Evolutionary conservation across 768 basidiomycete genomes (phyloP).

Genomic region (Lentinula aciculospora): DNA sequence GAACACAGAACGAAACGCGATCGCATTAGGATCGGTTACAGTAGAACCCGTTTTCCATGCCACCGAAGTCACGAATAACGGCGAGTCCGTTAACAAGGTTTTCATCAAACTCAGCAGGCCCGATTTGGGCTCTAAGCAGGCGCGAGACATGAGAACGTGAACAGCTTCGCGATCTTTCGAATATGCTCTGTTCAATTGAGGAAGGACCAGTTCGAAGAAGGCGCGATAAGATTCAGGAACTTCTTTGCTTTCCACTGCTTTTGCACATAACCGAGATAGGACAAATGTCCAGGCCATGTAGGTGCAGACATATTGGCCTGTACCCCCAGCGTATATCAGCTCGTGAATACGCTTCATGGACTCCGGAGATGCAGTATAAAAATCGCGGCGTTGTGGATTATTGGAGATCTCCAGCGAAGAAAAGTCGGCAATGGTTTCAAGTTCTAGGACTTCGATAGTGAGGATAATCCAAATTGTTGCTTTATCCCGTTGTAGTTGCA

Average conservation of each 20-base stretch:
- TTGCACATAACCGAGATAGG: slow-evolving; percentile 53
- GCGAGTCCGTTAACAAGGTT: slow-evolving; percentile 59
- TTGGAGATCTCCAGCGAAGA: slow-evolving; percentile 46
- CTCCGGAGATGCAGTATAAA: slow-evolving; percentile 58
- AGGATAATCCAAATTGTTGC: slow-evolving; percentile 76
- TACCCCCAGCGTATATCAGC: slow-evolving; percentile 51
- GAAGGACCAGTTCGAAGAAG: slow-evolving; percentile 50
- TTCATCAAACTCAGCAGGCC: slow-evolving; percentile 56
- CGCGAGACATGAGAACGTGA: slow-evolving; percentile 52
- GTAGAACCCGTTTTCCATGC: slow-evolving; percentile 67
- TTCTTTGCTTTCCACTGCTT: slow-evolving; percentile 40
- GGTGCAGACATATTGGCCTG: slow-evolving; percentile 62
- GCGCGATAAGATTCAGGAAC: slow-evolving; percentile 48
- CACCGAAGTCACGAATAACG: slow-evolving; percentile 68
- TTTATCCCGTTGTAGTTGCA: slow-evolving; percentile 58
- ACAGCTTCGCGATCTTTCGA: slow-evolving; percentile 55
- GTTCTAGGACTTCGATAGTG: slow-evolving; percentile 72
- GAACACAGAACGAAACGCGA: slow-evolving; percentile 74
- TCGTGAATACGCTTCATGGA: slow-evolving; percentile 65
- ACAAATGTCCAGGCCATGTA: slow-evolving; percentile 86
- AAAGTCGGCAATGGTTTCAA: slow-evolving; percentile 61
- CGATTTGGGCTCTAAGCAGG: slow-evolving; percentile 50
- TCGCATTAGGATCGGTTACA: slow-evolving; percentile 70
- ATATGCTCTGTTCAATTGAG: slow-evolving; percentile 32
- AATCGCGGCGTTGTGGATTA: slow-evolving; percentile 37